Base-by-base conservation (phyloP, 1,284 basidiomycete genomes). In the Marasmius tenuissimus region DNA sequence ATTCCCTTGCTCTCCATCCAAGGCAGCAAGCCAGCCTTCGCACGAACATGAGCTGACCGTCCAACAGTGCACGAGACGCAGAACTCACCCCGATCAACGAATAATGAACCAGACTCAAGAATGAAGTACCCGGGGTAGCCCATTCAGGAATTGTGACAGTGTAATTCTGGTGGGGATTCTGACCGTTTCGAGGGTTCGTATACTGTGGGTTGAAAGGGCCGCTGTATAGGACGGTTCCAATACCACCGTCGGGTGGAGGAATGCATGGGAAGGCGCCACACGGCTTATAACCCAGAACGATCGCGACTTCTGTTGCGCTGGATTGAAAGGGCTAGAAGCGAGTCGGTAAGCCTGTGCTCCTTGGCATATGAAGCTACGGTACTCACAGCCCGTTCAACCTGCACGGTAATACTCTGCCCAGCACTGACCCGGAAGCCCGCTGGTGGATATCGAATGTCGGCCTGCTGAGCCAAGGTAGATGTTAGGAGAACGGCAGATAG, bases 71-170 rank as follows among this genome's bases (percentile, higher is more conserved):
- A 42, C 40, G 11, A 47, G 45, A 47, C 16, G 20, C 16, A 47
- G 39, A 34, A 61, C 59, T 42, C 34, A 61, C 59, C 45, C 59
- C 59, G 39, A 61, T 55, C 40, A 61, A 49, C 48, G n/a, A 14
- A 27, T 56, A 47, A n/a, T 55, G 53, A 38, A 51, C 40, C 18
- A 61, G 16, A 57, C 51, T 55, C 52, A 61, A 42, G 12, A 56
- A 42, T 9, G 20, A 37, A 3, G 11, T n/a, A 34, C 59, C 59
- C 14, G 53, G 34, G 14, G 12, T 34, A 20, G 20, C 49, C 20
- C 33, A 37, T 16, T 14, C 20, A 10, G 59, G 59, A 22, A 61
- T 49, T 5, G 53, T 50, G 27, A 61, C 39, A n/a, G 53, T 56
- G 40, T 56, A 61, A 40, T 61, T 61, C 48, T 61, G 59, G 33